Evolutionary conservation across 148 eudicot species (phyloP), one percentile per base, ranked within the genome.

Genomic region (Simmondsia chinensis): DNA sequence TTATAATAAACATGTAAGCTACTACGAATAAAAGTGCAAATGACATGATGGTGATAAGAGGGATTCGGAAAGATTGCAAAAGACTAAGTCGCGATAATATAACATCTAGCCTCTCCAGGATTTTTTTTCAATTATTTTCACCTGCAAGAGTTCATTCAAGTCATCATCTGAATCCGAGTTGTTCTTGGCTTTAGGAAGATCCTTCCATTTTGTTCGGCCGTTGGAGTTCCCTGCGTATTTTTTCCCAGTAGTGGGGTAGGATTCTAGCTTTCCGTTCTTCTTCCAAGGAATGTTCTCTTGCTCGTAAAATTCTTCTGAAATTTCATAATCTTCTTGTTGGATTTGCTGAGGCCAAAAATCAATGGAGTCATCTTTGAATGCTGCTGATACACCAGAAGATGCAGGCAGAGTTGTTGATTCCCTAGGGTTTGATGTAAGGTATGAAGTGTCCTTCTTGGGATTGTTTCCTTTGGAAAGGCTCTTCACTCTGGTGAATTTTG

Each of bases 381-480:
- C 46, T 20, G 73, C 46, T 27, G 83, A 75, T 31, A 64, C 39
- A 49, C 56, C 51, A 43, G 94, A 62, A 32, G 96, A 68, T 43
- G 71, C 29, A 1, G 88, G 83, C 26, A 81, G 34, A 26, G 73
- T 68, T 30, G 76, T 76, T 16, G 99, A 79, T 68, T 86, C 99
- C 63, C 75, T 74, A 60, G 75, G 41, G 51, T 79, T 86, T 38
- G 66, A 10, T 19, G 87, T 64, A 7, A 82, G 59, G 46, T 72
- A 65, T 15, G 55, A 25, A 37, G 43, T 55, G 18, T 91, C 95
- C 60, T 82, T 91, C 65, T 79, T 91, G 43, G 81, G 58, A 42
- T 60, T 71, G 66, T 57, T 74, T 48, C 99, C 94, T 70, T 84
- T 91, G 3, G 99, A 91, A 44, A 91, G 95, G 50, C 99, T 86